Conservation (phyloP, 2,329 filamentous ascomycete species). For the Knoxdaviesia proteae region DNA sequence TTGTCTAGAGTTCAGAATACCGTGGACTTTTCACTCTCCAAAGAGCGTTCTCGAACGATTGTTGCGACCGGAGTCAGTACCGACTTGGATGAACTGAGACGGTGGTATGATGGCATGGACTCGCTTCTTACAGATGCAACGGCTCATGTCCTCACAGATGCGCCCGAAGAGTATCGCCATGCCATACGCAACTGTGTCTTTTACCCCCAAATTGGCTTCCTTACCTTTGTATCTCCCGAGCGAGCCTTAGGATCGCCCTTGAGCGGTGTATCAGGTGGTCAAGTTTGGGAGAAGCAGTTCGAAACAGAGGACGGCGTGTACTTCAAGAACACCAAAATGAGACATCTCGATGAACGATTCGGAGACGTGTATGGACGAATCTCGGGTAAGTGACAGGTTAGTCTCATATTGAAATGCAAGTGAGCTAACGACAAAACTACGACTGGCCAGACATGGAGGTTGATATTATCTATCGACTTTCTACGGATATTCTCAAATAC, state of each 20-base stretch:
- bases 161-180: conserved; percentile 36
- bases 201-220: conserved; percentile 78
- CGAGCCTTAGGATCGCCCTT: conserved; percentile 29
- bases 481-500: conserved; percentile 47
- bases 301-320: conserved; percentile 49
- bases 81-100: conserved; percentile 59
- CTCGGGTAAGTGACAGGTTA: conserved; percentile 33
- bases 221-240: conserved; percentile 52
- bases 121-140: conserved; percentile 49
- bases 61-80: conserved; percentile 52
- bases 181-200: conserved; percentile 61
- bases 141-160: conserved; percentile 34
- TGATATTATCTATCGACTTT: conserved; percentile 63
- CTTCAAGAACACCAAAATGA: conserved; percentile 73
- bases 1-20: conserved; percentile 20
- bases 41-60: conserved; percentile 47
- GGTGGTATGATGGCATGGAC: conserved; percentile 58
- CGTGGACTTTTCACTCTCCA: conserved; percentile 63
- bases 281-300: conserved; percentile 62
- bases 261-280: conserved; percentile 36
- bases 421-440: background rate
- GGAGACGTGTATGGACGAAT: conserved; percentile 77
- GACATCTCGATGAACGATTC: conserved; percentile 56
- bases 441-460: conserved; percentile 55
- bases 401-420: background rate